phyloP scores from a whole-genome alignment of 2,329 filamentous ascomycete species.

The Alternaria alternata region DNA sequence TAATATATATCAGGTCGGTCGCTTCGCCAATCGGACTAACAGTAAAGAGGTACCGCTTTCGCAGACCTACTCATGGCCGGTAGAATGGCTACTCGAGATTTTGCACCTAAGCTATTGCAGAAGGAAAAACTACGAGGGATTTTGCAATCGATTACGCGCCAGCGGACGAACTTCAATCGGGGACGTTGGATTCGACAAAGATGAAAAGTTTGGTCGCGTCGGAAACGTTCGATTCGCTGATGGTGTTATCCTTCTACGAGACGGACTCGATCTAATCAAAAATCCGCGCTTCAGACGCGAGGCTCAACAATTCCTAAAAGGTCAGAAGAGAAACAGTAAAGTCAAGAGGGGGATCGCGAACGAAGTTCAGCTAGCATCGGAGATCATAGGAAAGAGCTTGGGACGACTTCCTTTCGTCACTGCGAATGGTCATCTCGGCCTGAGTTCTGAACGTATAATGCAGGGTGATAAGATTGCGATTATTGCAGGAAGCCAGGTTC shows the following conservation, averaged over 20 bases:
- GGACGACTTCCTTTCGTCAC: slow-evolving; percentile 21
- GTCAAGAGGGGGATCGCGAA: background rate
- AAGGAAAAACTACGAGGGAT: background rate
- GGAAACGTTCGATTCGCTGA: background rate
- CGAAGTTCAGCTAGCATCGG: background rate
- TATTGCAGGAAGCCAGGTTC: slow-evolving; percentile 22
- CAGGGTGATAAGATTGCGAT: slow-evolving; percentile 22
- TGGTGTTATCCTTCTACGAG: background rate
- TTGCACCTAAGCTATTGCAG: background rate
- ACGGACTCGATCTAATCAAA: background rate
- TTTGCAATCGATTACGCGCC: background rate
- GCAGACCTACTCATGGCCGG: background rate
- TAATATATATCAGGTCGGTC: background rate
- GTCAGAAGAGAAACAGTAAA: background rate
- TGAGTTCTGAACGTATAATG: slow-evolving; percentile 13
- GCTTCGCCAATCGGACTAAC: background rate
- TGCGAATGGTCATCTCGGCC: slow-evolving; percentile 18
- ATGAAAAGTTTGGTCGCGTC: background rate
- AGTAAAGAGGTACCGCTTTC: background rate
- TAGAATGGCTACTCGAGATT: background rate
- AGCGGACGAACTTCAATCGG: background rate
- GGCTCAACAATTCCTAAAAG: background rate
- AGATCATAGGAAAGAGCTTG: slow-evolving; percentile 18
- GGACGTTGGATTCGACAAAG: background rate
- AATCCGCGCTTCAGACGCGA: background rate